Conservation (phyloP, 2,329 filamentous ascomycete genomes). For the Cytospora schulzeri region DNA sequence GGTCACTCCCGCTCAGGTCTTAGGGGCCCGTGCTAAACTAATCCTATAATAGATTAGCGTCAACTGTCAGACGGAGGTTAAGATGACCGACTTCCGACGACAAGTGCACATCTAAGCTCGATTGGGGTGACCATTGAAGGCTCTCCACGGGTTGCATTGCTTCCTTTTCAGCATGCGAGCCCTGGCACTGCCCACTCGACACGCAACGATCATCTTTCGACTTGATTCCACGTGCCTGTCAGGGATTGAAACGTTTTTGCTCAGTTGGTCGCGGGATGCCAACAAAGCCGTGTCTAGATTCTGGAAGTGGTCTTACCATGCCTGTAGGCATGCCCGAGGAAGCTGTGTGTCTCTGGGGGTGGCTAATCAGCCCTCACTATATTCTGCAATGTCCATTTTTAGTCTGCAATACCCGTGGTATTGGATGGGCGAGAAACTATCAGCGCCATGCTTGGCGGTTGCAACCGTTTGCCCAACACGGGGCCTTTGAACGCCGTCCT, state of each 20-base stretch:
- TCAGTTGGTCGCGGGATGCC: background rate
- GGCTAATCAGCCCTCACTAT: background rate
- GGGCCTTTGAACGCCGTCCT: conserved; percentile 4
- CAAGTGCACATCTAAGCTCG: background rate
- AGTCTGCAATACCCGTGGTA: background rate
- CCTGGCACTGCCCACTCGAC: conserved; percentile 11
- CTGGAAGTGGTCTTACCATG: background rate
- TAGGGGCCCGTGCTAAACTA: background rate
- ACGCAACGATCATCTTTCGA: conserved; percentile 2
- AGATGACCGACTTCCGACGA: conserved; percentile 18
- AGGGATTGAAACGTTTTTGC: background rate
- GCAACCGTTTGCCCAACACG: background rate
- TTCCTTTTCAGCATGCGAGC: background rate
- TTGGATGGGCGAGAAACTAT: background rate
- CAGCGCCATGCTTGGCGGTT: background rate
- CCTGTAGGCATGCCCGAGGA: background rate
- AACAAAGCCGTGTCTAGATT: background rate
- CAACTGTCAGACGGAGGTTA: conserved; percentile 12
- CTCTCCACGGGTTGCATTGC: background rate
- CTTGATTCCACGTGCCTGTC: background rate
- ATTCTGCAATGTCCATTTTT: background rate
- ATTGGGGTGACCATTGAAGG: background rate
- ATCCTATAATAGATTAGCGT: background rate
- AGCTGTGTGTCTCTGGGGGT: no score
- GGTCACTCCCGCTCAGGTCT: background rate